Conservation (phyloP, 106 monocot genomes). For the Dioscorea alata region DNA sequence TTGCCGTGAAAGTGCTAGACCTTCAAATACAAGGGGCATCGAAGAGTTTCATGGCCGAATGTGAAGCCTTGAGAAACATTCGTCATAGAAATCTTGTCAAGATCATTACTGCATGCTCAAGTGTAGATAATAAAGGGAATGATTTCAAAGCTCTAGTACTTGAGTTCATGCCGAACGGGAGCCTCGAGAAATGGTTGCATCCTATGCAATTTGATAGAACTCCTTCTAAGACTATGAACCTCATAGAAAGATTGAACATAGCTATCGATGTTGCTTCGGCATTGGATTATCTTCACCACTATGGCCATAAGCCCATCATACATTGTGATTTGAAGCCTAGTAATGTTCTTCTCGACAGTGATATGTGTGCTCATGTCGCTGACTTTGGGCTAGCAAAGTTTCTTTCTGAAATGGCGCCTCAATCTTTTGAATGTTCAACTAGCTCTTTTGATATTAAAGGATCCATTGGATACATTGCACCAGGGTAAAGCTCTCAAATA, state of each 20-base stretch:
- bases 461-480: constrained; percentile 15
- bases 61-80: constrained; percentile 12
- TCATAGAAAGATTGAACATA: constrained; percentile 12
- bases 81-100: constrained; percentile 18
- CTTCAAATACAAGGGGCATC: constrained; percentile 8
- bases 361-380: constrained; percentile 8
- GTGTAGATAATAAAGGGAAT: constrained; percentile 3
- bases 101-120: constrained; percentile 11
- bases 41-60: constrained; percentile 8
- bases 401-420: neutral
- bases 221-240: neutral
- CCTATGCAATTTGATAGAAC: neutral
- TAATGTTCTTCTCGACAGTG: constrained; percentile 10
- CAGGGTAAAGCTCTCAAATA: neutral
- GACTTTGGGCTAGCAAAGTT: constrained; percentile 20
- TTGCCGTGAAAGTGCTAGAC: constrained; percentile 15
- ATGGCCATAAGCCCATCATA: constrained; percentile 2
- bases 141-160: constrained; percentile 20
- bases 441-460: constrained; percentile 3
- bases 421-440: neutral
- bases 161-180: constrained; percentile 11
- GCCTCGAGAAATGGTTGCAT: constrained; percentile 14
- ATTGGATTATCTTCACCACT: constrained; percentile 14
- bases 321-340: constrained; percentile 19
- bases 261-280: constrained; percentile 14